Conservation (phyloP, 2,329 filamentous ascomycete species). For the Magnaporthiopsis incrustans region DNA sequence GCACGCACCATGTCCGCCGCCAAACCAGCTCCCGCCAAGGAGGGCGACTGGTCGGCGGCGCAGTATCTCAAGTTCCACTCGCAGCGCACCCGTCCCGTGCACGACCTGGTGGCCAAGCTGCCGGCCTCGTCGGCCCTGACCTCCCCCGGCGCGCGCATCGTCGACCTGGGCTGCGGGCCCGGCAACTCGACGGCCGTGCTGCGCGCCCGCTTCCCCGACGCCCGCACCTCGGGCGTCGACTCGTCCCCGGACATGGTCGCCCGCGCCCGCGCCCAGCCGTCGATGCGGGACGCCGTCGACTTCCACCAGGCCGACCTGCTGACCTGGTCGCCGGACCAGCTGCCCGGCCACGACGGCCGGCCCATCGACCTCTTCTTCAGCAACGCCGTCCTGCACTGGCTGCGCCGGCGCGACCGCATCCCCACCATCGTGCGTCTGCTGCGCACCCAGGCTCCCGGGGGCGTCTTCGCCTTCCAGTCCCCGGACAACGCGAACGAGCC, state of each 20-base stretch:
- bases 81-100: constrained; percentile 43
- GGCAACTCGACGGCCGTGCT: constrained; percentile 49
- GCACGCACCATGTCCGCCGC: not conserved
- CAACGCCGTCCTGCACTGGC: constrained; percentile 54
- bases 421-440: constrained; percentile 36
- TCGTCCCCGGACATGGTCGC: constrained; percentile 47
- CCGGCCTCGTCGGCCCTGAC: constrained; percentile 18
- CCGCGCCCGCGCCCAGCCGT: constrained; percentile 28
- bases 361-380: constrained; percentile 40
- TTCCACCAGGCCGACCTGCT: constrained; percentile 33
- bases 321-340: constrained; percentile 25
- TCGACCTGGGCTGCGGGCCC: constrained; percentile 54
- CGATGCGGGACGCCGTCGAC: constrained; percentile 21
- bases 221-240: constrained; percentile 43
- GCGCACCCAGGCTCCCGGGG: constrained; percentile 28
- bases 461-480: constrained; percentile 44
- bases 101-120: constrained; percentile 43
- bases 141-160: constrained; percentile 30
- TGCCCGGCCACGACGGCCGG: not conserved
- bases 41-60: constrained; percentile 37
- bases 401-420: constrained; percentile 34
- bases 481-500: constrained; percentile 40
- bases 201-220: constrained; percentile 34
- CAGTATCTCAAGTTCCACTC: constrained; percentile 49
- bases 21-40: too few relatives aligned